Evolutionary conservation across 2,329 filamentous ascomycete species (phyloP).

Genomic region (Laburnicola sp.): DNA sequence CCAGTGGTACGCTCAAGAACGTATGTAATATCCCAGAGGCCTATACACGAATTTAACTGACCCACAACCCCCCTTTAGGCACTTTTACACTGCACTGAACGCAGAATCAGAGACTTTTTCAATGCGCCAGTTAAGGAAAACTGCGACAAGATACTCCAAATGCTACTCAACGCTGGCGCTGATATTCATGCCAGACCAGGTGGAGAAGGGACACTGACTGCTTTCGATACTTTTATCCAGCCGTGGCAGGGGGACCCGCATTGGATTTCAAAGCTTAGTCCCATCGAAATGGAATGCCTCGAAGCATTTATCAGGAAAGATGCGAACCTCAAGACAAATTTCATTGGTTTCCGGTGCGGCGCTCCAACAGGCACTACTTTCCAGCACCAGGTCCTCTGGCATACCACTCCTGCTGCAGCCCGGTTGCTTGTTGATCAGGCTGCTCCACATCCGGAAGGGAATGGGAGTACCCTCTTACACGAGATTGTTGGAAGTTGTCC

Average conservation of each 20-base stretch:
- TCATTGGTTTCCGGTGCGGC: slow-evolving; percentile 30
- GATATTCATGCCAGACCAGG: slow-evolving; percentile 26
- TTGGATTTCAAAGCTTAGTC: slow-evolving; percentile 28
- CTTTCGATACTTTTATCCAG: slow-evolving; percentile 33
- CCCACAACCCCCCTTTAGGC: slow-evolving; percentile 18
- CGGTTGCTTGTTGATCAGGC: slow-evolving; percentile 30
- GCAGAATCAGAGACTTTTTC: slow-evolving; percentile 24
- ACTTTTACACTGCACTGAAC: slow-evolving; percentile 33
- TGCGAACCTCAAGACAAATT: slow-evolving; percentile 24
- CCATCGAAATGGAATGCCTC: slow-evolving; percentile 32
- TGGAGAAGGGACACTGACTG: slow-evolving; percentile 16
- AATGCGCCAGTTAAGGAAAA: slow-evolving; percentile 17
- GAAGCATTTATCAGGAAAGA: slow-evolving; percentile 31
- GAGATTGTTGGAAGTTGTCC: slow-evolving; percentile 37
- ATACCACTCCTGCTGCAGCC: slow-evolving; percentile 31
- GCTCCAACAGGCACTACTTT: slow-evolving; percentile 25
- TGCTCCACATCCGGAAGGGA: slow-evolving; percentile 8
- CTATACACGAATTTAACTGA: too few relatives aligned
- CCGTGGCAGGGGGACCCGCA: slow-evolving; percentile 31
- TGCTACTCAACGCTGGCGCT: slow-evolving; percentile 37
- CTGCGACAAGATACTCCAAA: slow-evolving; percentile 30
- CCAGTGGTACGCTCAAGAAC: slow-evolving; percentile 19
- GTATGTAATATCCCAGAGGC: too few relatives aligned
- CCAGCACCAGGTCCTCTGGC: slow-evolving; percentile 40
- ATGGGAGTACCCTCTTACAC: slow-evolving; percentile 29